Base-by-base conservation (phyloP, 306 rosid genomes). In the Castanospermum australe region DNA sequence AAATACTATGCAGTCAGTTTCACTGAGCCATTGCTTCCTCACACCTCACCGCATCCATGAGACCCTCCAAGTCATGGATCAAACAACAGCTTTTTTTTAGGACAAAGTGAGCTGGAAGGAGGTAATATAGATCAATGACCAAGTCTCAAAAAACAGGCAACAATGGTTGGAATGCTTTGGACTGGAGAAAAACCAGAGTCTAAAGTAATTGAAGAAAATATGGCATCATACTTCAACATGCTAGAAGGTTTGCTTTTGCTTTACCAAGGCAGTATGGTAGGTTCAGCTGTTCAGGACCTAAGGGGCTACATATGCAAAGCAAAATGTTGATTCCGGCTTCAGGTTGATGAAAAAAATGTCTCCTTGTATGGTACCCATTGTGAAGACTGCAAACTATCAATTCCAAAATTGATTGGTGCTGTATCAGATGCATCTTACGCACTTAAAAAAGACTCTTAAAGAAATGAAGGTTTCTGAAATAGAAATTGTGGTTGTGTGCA, bases 111-210 rank as follows among this genome's bases (percentile, higher is more conserved):
- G 63, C 66, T 95, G 99, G 99, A 93, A 89, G 2, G 91, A 93
- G 11, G 92, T 90, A 21, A 13, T 90, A 4, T 84, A 90, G 70
- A 90, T 91, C 91, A 88, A 81, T 1, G 92, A 93, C 17, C 88
- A 89, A 73, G 89, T 95, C 76, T 89, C 90, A n/a, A n/a, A 3
- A 92, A 89, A 78, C 97, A 95, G 63, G 99, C 99, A 0, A 95
- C 97, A 64, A 86, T 76, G 93, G 99, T 80, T 75, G 99, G 99
- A 83, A 88, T 96, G 97, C 90, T 96, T 68, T 96, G 98, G 99
- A 85, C 83, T 11, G 98, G 96, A 79, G 92, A 88, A 17, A 66
- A 78, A 51, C 92, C 84, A 1, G 85, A 82, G 15, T 80, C 68
- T 30, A 90, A 61, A 79, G 90, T 87, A 84, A 60, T 95, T 59